Evolutionary conservation across 768 basidiomycete species (phyloP), one percentile per base, ranked within the genome.

Genomic region (Infundibulicybe gibba): DNA sequence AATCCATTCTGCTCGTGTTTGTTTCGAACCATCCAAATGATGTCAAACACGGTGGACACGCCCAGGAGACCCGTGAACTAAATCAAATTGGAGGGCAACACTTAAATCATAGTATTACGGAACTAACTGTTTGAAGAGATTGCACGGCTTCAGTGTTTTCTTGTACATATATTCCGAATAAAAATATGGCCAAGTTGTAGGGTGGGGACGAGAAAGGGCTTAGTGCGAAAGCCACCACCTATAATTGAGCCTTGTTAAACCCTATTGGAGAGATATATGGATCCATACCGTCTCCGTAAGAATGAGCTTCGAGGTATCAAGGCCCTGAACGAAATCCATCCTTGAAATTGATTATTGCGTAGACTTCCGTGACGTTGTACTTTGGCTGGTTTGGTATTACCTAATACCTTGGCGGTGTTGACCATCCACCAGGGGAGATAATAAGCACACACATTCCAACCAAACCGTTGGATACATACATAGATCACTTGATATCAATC

Each of bases 171-270:
- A 70, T 66, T 1, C 90, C 90, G 51, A 90, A 91, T 19, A 93
- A 72, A 52, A 90, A 85, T 44, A 93, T 71, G n/a, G 90, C 82
- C 16, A 93, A 70, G 59, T 93, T 93, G 63, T 93, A 93, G 1
- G 72, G 59, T 2, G 89, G 86, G 0, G 79, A 66, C 0, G 68
- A 53, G 58, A 81, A 86, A 4, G 83, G 71, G 38, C 71, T 70
- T 39, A 79, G 66, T 40, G 74, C 41, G 51, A 87, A 83, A 12
- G 87, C 82, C 20, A 91, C 63, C 20, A 65, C 71, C 88, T 90
- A 53, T 16, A 5, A 14, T 35, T 5, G 8, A 30, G 3, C 13
- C 25, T 32, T 49, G 34, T 15, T 14, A 40, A 9, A 32, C 11
- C 6, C 21, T 5, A 25, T 16, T 25, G 35, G 12, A 33, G 19